These are phyloP conservation scores for Blastosporella zonata DNA, from an alignment of 1,284 basidiomycete species.

Conservation along the genomic window DNA sequence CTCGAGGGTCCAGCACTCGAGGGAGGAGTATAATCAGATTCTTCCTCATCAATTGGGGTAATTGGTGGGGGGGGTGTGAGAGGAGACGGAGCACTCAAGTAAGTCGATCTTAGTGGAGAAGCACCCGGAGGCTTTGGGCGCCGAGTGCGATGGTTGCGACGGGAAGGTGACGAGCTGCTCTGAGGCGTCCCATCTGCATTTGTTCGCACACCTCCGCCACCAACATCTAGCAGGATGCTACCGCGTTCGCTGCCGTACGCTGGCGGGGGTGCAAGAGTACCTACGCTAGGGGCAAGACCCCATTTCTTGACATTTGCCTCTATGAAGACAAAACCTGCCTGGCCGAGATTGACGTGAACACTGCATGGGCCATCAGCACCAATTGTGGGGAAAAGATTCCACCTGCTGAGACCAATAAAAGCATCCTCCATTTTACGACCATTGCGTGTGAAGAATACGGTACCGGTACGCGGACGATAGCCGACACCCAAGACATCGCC, in stretches of 20 bases:
- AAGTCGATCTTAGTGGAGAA: slow-evolving; percentile 56
- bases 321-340: slow-evolving; percentile 96
- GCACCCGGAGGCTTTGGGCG: slow-evolving; percentile 44
- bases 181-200: slow-evolving; percentile 42
- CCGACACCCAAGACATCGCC: slow-evolving; percentile 94
- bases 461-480: slow-evolving; percentile 91
- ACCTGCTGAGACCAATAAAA: slow-evolving; percentile 81
- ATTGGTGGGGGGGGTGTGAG: slow-evolving; percentile 73
- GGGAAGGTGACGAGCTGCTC: slow-evolving; percentile 45
- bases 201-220: slow-evolving; percentile 60
- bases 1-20: slow-evolving; percentile 44
- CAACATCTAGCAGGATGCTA: slow-evolving; percentile 89
- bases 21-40: slow-evolving; percentile 33
- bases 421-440: slow-evolving; percentile 94
- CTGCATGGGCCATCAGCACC: slow-evolving; percentile 93
- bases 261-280: slow-evolving; percentile 92
- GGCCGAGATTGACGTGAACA: slow-evolving; percentile 93
- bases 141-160: slow-evolving; percentile 60
- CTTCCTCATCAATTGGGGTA: slow-evolving; percentile 72
- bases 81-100: slow-evolving; percentile 42
- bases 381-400: slow-evolving; percentile 93
- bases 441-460: slow-evolving; percentile 95
- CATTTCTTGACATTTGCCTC: slow-evolving; percentile 99
- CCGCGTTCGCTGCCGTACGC: slow-evolving; percentile 94
- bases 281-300: slow-evolving; percentile 93